Evolutionary conservation across 352 stramenopile genomes (phyloP).

Genomic region (Phytophthora crassamura): DNA sequence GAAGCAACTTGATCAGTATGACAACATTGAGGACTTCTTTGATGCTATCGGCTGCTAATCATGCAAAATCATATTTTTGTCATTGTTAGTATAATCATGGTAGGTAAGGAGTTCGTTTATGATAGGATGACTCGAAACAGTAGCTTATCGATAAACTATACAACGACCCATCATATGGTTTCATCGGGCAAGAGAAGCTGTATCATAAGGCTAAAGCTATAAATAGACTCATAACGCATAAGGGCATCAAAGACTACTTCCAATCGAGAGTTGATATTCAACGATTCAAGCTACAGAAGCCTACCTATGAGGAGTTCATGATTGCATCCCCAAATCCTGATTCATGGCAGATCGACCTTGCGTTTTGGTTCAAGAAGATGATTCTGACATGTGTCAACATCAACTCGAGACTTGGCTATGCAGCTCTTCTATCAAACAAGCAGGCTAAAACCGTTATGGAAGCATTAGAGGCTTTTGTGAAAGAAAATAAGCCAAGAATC

Average conservation of each 20-base stretch:
- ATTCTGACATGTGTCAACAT: slow-evolving; percentile 32
- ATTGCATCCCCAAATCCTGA: slow-evolving; percentile 26
- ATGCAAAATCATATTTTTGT: too few species aligned
- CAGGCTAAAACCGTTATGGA: slow-evolving; percentile 7
- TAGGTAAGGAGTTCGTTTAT: too few species aligned
- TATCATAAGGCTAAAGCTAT: too few species aligned
- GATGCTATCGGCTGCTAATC: too few species aligned
- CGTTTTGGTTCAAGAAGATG: slow-evolving; percentile 13
- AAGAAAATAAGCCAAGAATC: too few species aligned
- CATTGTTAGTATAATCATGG: too few species aligned
- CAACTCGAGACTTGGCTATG: slow-evolving; percentile 33
- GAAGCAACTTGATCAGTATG: too few species aligned
- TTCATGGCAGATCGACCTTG: slow-evolving; percentile 30
- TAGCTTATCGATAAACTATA: slow-evolving; percentile 1
- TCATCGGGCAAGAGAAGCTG: slow-evolving; percentile 19
- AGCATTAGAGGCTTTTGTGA: too few species aligned
- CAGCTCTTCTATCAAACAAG: slow-evolving; percentile 16
- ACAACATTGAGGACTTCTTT: too few species aligned
- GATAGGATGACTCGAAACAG: too few species aligned
- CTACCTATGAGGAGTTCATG: slow-evolving; percentile 7
- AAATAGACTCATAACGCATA: too few species aligned
- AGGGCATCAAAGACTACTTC: slow-evolving; percentile 25
- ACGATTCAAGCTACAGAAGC: slow-evolving; percentile 21
- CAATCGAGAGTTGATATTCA: slow-evolving; percentile 14
- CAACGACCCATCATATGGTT: slow-evolving; percentile 17